phyloP scores from a whole-genome alignment of 73 alveolate species.

The Paraurostyla sp. region DNA sequence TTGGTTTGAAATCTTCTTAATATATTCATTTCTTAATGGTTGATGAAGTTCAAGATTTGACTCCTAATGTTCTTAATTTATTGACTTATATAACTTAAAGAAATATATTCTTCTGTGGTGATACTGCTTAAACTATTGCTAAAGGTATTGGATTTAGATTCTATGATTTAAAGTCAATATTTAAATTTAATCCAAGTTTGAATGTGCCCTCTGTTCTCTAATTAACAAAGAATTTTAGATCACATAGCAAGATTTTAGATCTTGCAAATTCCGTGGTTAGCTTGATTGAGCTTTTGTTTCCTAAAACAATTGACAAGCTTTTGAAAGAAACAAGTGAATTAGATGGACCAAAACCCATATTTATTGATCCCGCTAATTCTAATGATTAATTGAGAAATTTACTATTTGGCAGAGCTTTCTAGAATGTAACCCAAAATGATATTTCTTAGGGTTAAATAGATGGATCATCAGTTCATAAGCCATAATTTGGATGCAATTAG shows the following conservation, averaged over 20 bases:
- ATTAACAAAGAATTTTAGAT: slow-evolving; percentile 70
- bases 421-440: slow-evolving; percentile 47
- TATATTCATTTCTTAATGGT: slow-evolving; percentile 78
- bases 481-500: slow-evolving; percentile 84
- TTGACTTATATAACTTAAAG: slow-evolving; percentile 58
- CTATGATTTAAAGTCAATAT: slow-evolving; percentile 74
- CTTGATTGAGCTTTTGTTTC: slow-evolving; percentile 83
- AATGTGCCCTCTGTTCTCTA: slow-evolving; percentile 68
- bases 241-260: slow-evolving; percentile 78
- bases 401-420: slow-evolving; percentile 45
- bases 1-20: slow-evolving; percentile 40
- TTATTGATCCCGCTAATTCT: slow-evolving; percentile 7
- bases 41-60: slow-evolving; percentile 89
- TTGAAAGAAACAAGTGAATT: slow-evolving; percentile 77
- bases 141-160: slow-evolving; percentile 90
- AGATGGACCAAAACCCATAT: slow-evolving; percentile 88
- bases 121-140: slow-evolving; percentile 91
- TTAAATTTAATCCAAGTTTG: slow-evolving; percentile 14
- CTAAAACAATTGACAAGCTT: slow-evolving; percentile 85
- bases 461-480: slow-evolving; percentile 55
- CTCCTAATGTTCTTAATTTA: slow-evolving; percentile 74
- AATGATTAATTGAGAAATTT: slow-evolving; percentile 31
- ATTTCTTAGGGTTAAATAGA: slow-evolving; percentile 67
- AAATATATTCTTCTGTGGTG: slow-evolving; percentile 84
- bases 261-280: slow-evolving; percentile 84